These are phyloP conservation scores for Mucor circinelloides DNA, from an alignment of 371 early-diverging fungal genomes.

Conservation along the genomic window DNA sequence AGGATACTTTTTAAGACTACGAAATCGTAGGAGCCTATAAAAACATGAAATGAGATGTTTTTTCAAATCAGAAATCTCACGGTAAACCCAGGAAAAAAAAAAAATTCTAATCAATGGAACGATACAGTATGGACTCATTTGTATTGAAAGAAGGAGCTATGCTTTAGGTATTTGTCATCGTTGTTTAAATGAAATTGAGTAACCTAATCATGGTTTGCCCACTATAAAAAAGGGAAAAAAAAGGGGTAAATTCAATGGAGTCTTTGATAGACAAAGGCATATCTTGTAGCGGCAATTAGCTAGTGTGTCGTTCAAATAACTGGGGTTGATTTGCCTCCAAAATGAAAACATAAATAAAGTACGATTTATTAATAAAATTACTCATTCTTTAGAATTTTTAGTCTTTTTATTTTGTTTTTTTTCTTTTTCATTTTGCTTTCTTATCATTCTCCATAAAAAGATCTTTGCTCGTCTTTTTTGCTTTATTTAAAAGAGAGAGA, in stretches of 20 bases:
- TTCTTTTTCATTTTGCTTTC: background rate
- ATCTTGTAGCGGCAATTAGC: background rate
- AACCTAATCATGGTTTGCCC: background rate
- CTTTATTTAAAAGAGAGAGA: background rate
- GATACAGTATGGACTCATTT: background rate
- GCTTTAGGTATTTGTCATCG: background rate
- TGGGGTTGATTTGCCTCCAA: constrained; percentile 3
- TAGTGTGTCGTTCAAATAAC: background rate
- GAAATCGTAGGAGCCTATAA: background rate
- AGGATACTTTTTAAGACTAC: background rate
- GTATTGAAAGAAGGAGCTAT: background rate
- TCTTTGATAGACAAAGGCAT: background rate
- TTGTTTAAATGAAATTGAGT: background rate
- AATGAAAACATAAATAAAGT: background rate
- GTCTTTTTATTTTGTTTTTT: background rate
- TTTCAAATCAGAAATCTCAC: constrained; percentile 3
- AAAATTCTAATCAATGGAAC: background rate
- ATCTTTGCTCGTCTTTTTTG: background rate
- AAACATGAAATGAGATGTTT: background rate
- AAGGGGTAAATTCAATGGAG: background rate
- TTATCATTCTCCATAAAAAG: background rate
- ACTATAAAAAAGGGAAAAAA: background rate
- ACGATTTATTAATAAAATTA: background rate
- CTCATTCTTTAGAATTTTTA: constrained; percentile 2
- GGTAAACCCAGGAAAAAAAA: background rate